Percentiles rank a stretch among this genome's conserved stretches.
Conservation (phyloP, 2,329 filamentous ascomycete species). For the Cladosporium sp. region DNA sequence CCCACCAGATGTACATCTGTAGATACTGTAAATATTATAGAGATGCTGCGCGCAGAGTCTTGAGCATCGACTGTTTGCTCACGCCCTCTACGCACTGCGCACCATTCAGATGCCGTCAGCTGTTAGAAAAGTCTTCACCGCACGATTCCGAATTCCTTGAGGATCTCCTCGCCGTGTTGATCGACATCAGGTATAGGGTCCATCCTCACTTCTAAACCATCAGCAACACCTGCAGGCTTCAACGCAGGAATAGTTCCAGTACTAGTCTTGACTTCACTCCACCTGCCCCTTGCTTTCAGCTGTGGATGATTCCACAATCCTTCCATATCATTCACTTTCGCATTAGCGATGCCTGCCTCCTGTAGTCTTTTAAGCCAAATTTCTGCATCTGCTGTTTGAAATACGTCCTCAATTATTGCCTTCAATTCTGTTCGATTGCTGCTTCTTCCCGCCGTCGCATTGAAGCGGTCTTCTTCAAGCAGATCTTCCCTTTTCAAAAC, state of each 20-base stretch:
- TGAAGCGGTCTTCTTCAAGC: slow-evolving; percentile 37
- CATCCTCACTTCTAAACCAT: slow-evolving; percentile 33
- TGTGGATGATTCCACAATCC: slow-evolving; percentile 51
- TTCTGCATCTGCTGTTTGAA: slow-evolving; percentile 40
- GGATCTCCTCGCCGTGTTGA: slow-evolving; percentile 45
- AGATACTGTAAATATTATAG: too few species aligned
- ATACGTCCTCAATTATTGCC: not conserved
- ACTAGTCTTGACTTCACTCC: slow-evolving; percentile 46
- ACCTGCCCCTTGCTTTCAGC: slow-evolving; percentile 44
- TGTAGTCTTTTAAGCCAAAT: slow-evolving; percentile 42
- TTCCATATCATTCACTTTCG: slow-evolving; percentile 51
- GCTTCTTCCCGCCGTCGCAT: not conserved
- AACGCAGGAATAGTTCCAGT: slow-evolving; percentile 43
- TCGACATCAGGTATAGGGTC: slow-evolving; percentile 46
- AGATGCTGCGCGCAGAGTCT: too few species aligned
- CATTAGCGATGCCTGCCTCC: slow-evolving; percentile 48
- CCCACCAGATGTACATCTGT: too few species aligned
- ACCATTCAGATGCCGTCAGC: not conserved
- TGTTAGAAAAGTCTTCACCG: not conserved
- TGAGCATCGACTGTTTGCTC: too few species aligned
- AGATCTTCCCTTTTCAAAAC: slow-evolving; percentile 42
- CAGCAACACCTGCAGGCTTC: slow-evolving; percentile 43
- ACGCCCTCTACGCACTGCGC: not conserved
- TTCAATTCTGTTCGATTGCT: slow-evolving; percentile 4
- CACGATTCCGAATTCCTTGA: slow-evolving; percentile 8